phyloP scores from a whole-genome alignment of 2,329 filamentous ascomycete genomes.

The Beauveria australis region DNA sequence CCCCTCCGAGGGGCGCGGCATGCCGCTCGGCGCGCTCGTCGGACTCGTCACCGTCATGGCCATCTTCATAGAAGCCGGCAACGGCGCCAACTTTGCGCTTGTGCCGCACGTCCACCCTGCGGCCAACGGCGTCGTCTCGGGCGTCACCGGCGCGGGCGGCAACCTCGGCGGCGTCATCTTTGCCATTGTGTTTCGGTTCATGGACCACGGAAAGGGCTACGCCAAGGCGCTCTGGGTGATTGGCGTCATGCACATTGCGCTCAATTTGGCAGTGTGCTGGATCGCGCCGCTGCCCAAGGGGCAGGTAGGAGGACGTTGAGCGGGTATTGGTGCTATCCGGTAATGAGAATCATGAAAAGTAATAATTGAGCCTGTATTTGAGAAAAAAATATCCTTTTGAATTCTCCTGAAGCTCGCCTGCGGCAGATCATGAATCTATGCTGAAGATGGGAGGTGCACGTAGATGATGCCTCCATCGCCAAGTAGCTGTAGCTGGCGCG shows the following conservation, averaged over 20 bases:
- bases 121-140: constrained; percentile 72
- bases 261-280: constrained; percentile 58
- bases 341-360: neutral
- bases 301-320: constrained; percentile 19
- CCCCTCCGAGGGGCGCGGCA: constrained; percentile 41
- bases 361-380: neutral
- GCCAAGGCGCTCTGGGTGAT: constrained; percentile 72
- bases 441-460: neutral
- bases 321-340: constrained; percentile 12
- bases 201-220: constrained; percentile 54
- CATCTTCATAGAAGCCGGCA: constrained; percentile 76
- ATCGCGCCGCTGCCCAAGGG: constrained; percentile 47
- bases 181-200: constrained; percentile 72
- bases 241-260: constrained; percentile 61
- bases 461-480: neutral
- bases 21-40: constrained; percentile 51
- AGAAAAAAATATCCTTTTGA: no score
- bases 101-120: constrained; percentile 79
- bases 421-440: neutral
- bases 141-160: constrained; percentile 68
- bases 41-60: constrained; percentile 70
- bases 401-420: no score
- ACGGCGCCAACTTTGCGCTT: constrained; percentile 79
- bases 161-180: constrained; percentile 84
- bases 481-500: neutral